phyloP scores from a whole-genome alignment of 257 asterid genomes.

The Gardenia jasminoides region DNA sequence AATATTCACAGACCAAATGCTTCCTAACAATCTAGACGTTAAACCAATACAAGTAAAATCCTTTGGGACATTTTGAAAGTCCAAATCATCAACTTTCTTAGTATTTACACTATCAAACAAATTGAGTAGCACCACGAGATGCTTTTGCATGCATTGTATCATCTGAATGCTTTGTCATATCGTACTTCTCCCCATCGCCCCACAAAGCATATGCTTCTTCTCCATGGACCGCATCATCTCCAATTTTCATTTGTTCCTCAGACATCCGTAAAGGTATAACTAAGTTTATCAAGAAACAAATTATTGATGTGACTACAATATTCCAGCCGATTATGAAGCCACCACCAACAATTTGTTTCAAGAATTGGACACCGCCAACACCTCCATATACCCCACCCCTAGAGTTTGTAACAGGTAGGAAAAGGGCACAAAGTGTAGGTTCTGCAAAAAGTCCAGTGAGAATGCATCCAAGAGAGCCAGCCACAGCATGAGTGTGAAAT shows the following conservation, averaged over 20 bases:
- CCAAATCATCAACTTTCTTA: not conserved
- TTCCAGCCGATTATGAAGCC: constrained; percentile 62
- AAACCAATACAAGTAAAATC: too few relatives aligned
- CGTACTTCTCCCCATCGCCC: constrained; percentile 69
- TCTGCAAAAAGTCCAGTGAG: constrained; percentile 62
- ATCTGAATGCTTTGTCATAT: constrained; percentile 38
- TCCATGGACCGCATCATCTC: constrained; percentile 70
- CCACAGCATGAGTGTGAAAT: constrained; percentile 66
- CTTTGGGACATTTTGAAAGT: too few relatives aligned
- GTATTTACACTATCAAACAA: constrained; percentile 19
- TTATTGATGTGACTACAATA: constrained; percentile 47
- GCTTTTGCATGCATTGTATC: constrained; percentile 25
- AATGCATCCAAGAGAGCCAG: constrained; percentile 53
- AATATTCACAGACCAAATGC: not conserved
- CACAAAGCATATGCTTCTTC: constrained; percentile 73
- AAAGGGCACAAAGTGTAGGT: constrained; percentile 50
- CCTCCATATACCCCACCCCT: constrained; percentile 62
- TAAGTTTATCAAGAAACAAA: constrained; percentile 37
- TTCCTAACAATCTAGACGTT: not conserved
- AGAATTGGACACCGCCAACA: constrained; percentile 42
- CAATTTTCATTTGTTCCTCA: constrained; percentile 49
- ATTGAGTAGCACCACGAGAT: constrained; percentile 45
- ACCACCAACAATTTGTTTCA: constrained; percentile 58
- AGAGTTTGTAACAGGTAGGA: constrained; percentile 52
- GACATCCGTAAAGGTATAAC: constrained; percentile 55